These are phyloP conservation scores for Elsinoe australis DNA, from an alignment of 2,329 filamentous ascomycete species.

Conservation along the genomic window DNA sequence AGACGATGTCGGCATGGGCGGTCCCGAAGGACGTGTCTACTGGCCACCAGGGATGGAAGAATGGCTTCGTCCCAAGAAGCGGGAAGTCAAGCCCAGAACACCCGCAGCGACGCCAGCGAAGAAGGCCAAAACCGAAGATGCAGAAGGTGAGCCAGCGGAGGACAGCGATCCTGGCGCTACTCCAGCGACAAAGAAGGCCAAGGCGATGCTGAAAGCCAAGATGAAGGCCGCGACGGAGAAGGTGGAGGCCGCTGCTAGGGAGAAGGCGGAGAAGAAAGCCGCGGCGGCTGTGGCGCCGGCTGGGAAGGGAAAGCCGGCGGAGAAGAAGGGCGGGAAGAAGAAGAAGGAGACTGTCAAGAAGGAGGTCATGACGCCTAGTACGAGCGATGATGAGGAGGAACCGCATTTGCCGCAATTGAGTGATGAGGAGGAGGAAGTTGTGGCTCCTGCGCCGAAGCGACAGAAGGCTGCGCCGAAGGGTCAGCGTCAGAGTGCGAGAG, in stretches of 20 bases:
- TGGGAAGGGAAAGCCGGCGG: slow-evolving; percentile 21
- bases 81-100: slow-evolving; percentile 52
- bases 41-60: slow-evolving; percentile 88
- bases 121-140: slow-evolving; percentile 27
- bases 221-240: slow-evolving; percentile 17
- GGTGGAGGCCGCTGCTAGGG: slow-evolving; percentile 19
- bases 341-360: slow-evolving; percentile 27
- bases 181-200: slow-evolving; percentile 36
- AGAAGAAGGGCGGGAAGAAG: slow-evolving; percentile 17
- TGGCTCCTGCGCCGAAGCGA: slow-evolving; percentile 20
- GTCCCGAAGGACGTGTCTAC: slow-evolving; percentile 71
- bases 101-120: slow-evolving; percentile 25
- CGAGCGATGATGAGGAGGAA: slow-evolving; percentile 33
- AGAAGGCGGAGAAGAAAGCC: slow-evolving; percentile 21
- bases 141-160: slow-evolving; percentile 25
- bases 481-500: slow-evolving; percentile 32
- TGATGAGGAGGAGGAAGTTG: slow-evolving; percentile 31
- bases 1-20: slow-evolving; percentile 78
- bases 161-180: slow-evolving; percentile 31
- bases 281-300: slow-evolving; percentile 6
- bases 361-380: slow-evolving; percentile 37
- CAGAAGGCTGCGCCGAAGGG: not conserved
- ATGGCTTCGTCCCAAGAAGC: slow-evolving; percentile 77
- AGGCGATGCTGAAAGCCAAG: slow-evolving; percentile 28
- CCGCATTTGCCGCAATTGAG: not conserved